phyloP scores from a whole-genome alignment of 306 rosid genomes.

The Chamaecrista fasciculata region DNA sequence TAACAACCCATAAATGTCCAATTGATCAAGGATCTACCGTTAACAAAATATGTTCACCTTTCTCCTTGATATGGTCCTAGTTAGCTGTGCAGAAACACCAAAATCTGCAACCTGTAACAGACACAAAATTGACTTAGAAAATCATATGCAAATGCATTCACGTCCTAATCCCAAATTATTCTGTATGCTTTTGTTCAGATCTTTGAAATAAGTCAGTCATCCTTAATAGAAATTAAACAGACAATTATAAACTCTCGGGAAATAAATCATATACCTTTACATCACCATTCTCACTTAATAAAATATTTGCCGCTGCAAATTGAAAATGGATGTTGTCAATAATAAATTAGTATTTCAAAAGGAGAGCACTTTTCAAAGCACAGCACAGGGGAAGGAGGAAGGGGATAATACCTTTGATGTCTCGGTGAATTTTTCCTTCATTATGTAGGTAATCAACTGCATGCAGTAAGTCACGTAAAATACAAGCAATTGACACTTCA shows the following conservation, averaged over 20 bases:
- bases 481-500: conserved; percentile 12
- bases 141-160: neutral
- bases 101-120: conserved; percentile 20
- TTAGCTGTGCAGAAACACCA: conserved; percentile 17
- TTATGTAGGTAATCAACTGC: conserved; percentile 3
- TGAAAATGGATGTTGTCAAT: neutral
- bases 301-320: conserved; percentile 14
- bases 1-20: neutral
- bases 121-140: neutral
- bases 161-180: neutral
- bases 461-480: neutral
- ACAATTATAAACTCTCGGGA: neutral
- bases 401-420: conserved; percentile 10
- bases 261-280: conserved; percentile 53
- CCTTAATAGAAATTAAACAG: neutral
- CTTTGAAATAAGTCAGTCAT: neutral
- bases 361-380: neutral
- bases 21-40: conserved; percentile 15
- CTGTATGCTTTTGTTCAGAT: neutral
- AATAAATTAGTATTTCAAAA: neutral
- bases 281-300: conserved; percentile 31
- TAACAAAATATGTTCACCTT: conserved; percentile 12
- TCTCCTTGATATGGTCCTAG: conserved; percentile 22
- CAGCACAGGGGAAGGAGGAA: neutral
- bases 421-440: conserved; percentile 14